A percentile compares a stretch with the other conserved stretches of the same genome.
These are phyloP conservation scores for Nothopassalora personata DNA, from an alignment of 2,329 filamentous ascomycete genomes.

Conservation along the genomic window DNA sequence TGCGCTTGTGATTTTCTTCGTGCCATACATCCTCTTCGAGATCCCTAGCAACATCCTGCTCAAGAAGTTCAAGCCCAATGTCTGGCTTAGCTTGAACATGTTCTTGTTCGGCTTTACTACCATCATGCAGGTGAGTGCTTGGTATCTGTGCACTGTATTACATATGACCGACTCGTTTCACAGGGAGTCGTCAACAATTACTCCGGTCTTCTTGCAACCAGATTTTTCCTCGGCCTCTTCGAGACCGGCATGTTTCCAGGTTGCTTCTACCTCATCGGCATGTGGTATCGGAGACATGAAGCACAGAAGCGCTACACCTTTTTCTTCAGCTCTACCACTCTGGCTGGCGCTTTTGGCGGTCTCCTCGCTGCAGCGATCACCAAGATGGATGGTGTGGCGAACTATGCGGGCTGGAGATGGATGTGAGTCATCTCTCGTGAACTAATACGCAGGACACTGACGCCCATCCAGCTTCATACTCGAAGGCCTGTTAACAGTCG, in stretches of 20 bases:
- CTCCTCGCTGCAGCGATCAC: slow-evolving; percentile 80
- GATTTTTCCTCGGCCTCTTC: slow-evolving; percentile 74
- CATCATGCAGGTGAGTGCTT: slow-evolving; percentile 50
- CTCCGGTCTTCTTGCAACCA: slow-evolving; percentile 65
- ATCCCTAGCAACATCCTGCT: slow-evolving; percentile 50
- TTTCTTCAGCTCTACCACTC: slow-evolving; percentile 80
- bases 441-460: neutral
- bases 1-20: slow-evolving; percentile 52
- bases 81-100: slow-evolving; percentile 64
- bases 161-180: neutral
- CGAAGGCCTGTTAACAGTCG: slow-evolving; percentile 46
- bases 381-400: slow-evolving; percentile 69
- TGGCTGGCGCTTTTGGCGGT: slow-evolving; percentile 80
- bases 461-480: slow-evolving; percentile 56
- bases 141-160: neutral
- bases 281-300: slow-evolving; percentile 85
- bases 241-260: slow-evolving; percentile 59
- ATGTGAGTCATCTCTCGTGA: slow-evolving; percentile 5
- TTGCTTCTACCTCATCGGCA: slow-evolving; percentile 48
- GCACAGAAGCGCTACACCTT: slow-evolving; percentile 89
- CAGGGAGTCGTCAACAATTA: slow-evolving; percentile 71
- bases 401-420: slow-evolving; percentile 73
- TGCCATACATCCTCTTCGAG: slow-evolving; percentile 49
- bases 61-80: slow-evolving; percentile 48
- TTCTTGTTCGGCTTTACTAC: slow-evolving; percentile 74